Base-by-base conservation (phyloP, 176 grass and related monocot species). In the Eragrostis curvula region DNA sequence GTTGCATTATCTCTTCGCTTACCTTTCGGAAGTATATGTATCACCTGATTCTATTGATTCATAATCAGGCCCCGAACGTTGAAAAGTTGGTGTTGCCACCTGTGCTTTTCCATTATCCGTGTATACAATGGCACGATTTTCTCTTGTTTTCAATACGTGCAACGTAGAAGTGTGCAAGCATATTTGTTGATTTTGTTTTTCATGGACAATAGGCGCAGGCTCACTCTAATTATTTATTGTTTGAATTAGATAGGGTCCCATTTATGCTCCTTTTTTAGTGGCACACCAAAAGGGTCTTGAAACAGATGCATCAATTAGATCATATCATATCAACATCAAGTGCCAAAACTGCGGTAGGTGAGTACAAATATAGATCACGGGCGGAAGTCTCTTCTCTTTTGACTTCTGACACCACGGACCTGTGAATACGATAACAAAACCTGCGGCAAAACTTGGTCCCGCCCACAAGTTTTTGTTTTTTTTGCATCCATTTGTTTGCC, bases 381-480 rank as follows among this genome's bases (percentile, higher is more conserved):
- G 9, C n/a, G 12, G 28, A 27, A 0, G 5, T 30, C 9, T 47
- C 25, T 36, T 66, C 11, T 23, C 75, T 15, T 15, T 36, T 13
- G n/a, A 49, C 27, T 68, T 24, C 8, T 36, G 39, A 53, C 78
- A 80, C n/a, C 29, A 20, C 1, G 27, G 47, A 53, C 8, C 62
- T 15, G 16, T 43, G 12, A 25, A 28, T 17, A 11, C 9, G 44
- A 7, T 53, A 46, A 32, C 47, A 40, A 67, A 67, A 79, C 60
- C 45, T 20, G 28, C 16, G 45, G 46, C 59, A 49, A 32, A 66
- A 20, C 12, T 24, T 16, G 28, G 77, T 40, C 12, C 42, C 46
- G 77, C 47, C 8, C 78, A 53, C 62, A 53, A 27, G 47, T 52
- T 79, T 68, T 21, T 40, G n/a, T n/a, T n/a, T n/a, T n/a, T n/a